Conservation (phyloP, 169 alveolate genomes). For the Ichthyophthirius multifiliis region DNA sequence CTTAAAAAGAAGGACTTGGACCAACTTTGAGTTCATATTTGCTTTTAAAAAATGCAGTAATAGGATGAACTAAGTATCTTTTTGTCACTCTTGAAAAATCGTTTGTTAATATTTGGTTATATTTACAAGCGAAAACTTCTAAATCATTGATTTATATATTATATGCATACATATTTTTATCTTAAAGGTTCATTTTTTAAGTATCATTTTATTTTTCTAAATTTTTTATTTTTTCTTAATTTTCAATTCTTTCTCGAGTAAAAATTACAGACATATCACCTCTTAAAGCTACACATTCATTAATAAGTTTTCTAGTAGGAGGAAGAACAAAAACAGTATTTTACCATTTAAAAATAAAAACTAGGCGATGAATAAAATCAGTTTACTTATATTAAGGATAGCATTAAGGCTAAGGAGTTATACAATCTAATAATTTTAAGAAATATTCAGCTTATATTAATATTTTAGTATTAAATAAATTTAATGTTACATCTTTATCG, state of each 20-base stretch:
- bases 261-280: not conserved
- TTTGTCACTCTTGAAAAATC: not conserved
- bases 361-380: not conserved
- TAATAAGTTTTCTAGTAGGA: not conserved
- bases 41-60: not conserved
- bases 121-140: not conserved
- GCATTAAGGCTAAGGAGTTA: not conserved
- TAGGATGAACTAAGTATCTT: not conserved
- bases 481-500: not conserved
- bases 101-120: not conserved
- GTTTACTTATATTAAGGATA: conserved; percentile 8
- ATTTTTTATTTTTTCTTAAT: not conserved
- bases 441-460: not conserved
- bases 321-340: not conserved
- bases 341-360: not conserved
- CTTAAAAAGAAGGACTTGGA: not conserved
- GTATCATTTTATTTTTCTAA: not conserved
- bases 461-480: not conserved
- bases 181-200: not conserved
- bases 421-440: not conserved
- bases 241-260: not conserved
- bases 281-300: not conserved
- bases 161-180: not conserved
- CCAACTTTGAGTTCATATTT: not conserved
- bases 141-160: not conserved